These are phyloP conservation scores for Daucus carota DNA, from an alignment of 129 eudicot species.

Conservation along the genomic window DH1_v3.0 NC_030386.2:16274001-16274500, in stretches of 20 bases:
- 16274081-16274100: background rate
- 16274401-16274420: background rate
- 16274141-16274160: background rate
- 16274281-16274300: background rate
- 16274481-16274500: background rate
- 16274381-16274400: background rate
- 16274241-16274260: background rate
- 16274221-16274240: background rate
- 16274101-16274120: background rate
- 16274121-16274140: background rate
- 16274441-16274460: background rate
- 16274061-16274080: slow-evolving; percentile 50
- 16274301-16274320: background rate
- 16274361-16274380: background rate
- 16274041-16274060: slow-evolving; percentile 28
- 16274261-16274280: background rate
- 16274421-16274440: background rate
- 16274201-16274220: background rate
- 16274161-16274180: slow-evolving; percentile 2
- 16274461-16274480: background rate
- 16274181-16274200: background rate
- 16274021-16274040: slow-evolving; percentile 37
- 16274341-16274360: background rate
- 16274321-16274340: background rate
- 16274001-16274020: slow-evolving; percentile 12